phyloP scores from a whole-genome alignment of 192 early-diverging fungal genomes.

The Entomortierella parvispora region DNA sequence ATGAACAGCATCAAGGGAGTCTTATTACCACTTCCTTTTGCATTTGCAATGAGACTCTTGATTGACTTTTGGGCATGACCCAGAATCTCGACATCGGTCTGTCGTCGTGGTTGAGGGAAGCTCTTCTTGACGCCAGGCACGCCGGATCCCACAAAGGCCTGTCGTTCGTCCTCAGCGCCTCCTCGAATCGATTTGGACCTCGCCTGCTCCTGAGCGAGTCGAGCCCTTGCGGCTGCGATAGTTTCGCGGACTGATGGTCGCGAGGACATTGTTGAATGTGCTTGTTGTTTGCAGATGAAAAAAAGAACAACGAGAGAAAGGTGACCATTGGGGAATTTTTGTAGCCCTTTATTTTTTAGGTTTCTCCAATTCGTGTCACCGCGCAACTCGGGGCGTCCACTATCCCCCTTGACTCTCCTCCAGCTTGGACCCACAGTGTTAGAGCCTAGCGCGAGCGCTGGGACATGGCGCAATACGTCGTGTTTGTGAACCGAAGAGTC shows the following conservation, averaged over 20 bases:
- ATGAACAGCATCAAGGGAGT: too few species aligned
- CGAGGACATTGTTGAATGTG: slow-evolving; percentile 5
- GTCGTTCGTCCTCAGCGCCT: slow-evolving; percentile 31
- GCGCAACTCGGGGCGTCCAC: too few species aligned
- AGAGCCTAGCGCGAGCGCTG: too few species aligned
- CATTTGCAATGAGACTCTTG: slow-evolving; percentile 50
- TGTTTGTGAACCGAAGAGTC: too few species aligned
- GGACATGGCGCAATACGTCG: too few species aligned
- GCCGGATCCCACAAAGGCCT: slow-evolving; percentile 39
- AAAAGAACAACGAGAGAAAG: too few species aligned
- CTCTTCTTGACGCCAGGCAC: slow-evolving; percentile 34
- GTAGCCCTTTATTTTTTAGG: too few species aligned
- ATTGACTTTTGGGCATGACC: slow-evolving; percentile 52
- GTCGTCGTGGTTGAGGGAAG: slow-evolving; percentile 15
- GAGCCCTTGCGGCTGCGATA: slow-evolving; percentile 40
- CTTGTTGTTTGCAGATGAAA: too few species aligned
- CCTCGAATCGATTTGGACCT: slow-evolving; percentile 39
- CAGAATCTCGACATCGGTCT: slow-evolving; percentile 46
- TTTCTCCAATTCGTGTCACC: too few species aligned
- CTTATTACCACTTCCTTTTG: slow-evolving; percentile 38
- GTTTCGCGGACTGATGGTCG: slow-evolving; percentile 46
- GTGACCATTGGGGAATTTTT: too few species aligned
- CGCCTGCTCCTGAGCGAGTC: slow-evolving; percentile 29
- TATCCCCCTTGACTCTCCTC: too few species aligned
- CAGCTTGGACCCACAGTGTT: too few species aligned